Conservation (phyloP, 768 basidiomycete species). For the Mycena latifolia region DNA sequence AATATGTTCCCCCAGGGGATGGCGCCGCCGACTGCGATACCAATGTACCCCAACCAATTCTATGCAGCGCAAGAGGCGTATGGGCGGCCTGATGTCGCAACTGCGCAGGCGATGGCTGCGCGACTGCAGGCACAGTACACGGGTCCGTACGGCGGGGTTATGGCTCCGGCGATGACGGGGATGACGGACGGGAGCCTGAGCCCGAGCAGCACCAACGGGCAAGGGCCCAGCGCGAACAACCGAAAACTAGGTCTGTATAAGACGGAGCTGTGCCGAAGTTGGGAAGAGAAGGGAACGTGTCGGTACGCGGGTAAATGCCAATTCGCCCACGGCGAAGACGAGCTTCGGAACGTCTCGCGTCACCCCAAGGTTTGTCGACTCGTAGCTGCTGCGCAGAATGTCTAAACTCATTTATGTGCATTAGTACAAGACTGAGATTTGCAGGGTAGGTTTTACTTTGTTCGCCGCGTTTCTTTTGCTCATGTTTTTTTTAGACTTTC, state of each 20-base stretch:
- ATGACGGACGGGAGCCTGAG: slow-evolving; percentile 55
- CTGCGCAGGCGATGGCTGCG: slow-evolving; percentile 69
- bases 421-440: slow-evolving; percentile 95
- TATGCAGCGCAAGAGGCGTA: slow-evolving; percentile 74
- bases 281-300: slow-evolving; percentile 92
- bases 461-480: slow-evolving; percentile 30
- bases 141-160: slow-evolving; percentile 57
- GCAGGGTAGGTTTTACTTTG: slow-evolving; percentile 69
- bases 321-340: slow-evolving; percentile 93
- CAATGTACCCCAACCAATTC: slow-evolving; percentile 80
- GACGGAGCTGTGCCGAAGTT: slow-evolving; percentile 90
- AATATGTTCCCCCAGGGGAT: slow-evolving; percentile 67
- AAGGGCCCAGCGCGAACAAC: slow-evolving; percentile 91
- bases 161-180: slow-evolving; percentile 45
- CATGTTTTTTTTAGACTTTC: slow-evolving; percentile 70
- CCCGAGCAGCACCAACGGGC: slow-evolving; percentile 57
- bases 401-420: slow-evolving; percentile 36
- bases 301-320: slow-evolving; percentile 92
- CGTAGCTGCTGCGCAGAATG: slow-evolving; percentile 11
- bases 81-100: slow-evolving; percentile 60
- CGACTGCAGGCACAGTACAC: slow-evolving; percentile 76
- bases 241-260: slow-evolving; percentile 93
- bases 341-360: slow-evolving; percentile 84
- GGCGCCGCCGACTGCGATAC: slow-evolving; percentile 59
- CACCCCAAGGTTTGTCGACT: slow-evolving; percentile 82